phyloP scores from a whole-genome alignment of 1,284 basidiomycete species.

The Cryptococcus amylolentus region DNA sequence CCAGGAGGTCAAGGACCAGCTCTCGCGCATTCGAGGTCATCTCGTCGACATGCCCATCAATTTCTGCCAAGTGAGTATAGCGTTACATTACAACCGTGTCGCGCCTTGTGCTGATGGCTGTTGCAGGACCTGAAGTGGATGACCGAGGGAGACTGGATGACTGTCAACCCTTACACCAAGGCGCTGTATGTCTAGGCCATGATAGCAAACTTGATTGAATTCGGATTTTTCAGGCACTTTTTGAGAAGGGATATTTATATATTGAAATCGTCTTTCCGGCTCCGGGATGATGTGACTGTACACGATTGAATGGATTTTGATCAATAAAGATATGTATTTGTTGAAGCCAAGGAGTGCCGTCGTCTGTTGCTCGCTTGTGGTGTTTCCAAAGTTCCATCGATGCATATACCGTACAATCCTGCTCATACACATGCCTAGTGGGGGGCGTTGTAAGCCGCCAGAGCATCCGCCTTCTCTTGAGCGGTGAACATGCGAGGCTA shows the following conservation, averaged over 20 bases:
- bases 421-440: constrained; percentile 12
- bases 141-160: constrained; percentile 28
- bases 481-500: constrained; percentile 46
- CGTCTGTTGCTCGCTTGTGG: too few species aligned
- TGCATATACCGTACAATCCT: neutral
- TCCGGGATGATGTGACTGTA: too few species aligned
- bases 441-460: constrained; percentile 17
- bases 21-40: constrained; percentile 60
- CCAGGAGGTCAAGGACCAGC: constrained; percentile 66
- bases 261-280: too few species aligned
- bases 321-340: too few species aligned
- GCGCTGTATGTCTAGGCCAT: constrained; percentile 38
- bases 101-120: neutral
- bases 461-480: constrained; percentile 39
- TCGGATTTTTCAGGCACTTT: too few species aligned
- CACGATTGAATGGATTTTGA: too few species aligned
- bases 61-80: constrained; percentile 38
- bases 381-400: neutral
- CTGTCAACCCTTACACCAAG: constrained; percentile 42
- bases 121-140: constrained; percentile 14
- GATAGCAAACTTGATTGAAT: neutral
- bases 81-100: neutral
- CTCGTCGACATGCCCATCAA: constrained; percentile 53
- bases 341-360: too few species aligned
- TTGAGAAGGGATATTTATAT: too few species aligned